Evolutionary conservation across 208 protist species (phyloP).

Genomic region (Lotmaria passim): DNA sequence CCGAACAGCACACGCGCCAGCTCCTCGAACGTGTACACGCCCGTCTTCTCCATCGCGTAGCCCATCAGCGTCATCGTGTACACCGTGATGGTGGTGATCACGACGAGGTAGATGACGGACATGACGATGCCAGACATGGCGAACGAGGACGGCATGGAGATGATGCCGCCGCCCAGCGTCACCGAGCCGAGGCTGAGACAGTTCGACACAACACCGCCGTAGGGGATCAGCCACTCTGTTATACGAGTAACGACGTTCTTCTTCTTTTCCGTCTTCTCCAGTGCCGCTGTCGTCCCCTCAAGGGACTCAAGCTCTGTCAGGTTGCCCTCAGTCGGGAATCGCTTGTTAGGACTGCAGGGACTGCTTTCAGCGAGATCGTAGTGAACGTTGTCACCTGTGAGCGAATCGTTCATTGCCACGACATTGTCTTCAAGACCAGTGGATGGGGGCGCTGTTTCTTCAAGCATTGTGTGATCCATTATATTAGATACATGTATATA

Average conservation of each 20-base stretch:
- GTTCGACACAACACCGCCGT: neutral
- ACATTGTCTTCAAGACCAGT: no score
- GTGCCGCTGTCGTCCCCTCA: neutral
- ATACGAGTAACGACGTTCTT: neutral
- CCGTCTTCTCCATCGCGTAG: slow-evolving; percentile 57
- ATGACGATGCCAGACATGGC: slow-evolving; percentile 56
- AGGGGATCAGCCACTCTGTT: neutral
- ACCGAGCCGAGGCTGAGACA: slow-evolving; percentile 30
- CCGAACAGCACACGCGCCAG: slow-evolving; percentile 57
- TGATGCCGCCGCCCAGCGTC: slow-evolving; percentile 66
- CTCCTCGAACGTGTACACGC: slow-evolving; percentile 57
- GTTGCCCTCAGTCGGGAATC: no score
- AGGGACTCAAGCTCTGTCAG: no score
- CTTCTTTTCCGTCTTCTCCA: neutral
- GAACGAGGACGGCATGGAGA: slow-evolving; percentile 65
- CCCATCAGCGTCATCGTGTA: slow-evolving; percentile 70
- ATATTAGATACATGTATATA: no score
- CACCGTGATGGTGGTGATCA: slow-evolving; percentile 49
- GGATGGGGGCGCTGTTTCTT: no score
- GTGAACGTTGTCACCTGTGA: no score
- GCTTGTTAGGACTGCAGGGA: no score
- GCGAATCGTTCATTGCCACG: no score
- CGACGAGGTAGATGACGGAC: slow-evolving; percentile 64
- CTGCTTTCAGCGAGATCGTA: no score
- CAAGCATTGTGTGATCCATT: no score